These are phyloP conservation scores for Suillus subluteus DNA, from an alignment of 768 basidiomycete genomes.

Conservation along the genomic window DNA sequence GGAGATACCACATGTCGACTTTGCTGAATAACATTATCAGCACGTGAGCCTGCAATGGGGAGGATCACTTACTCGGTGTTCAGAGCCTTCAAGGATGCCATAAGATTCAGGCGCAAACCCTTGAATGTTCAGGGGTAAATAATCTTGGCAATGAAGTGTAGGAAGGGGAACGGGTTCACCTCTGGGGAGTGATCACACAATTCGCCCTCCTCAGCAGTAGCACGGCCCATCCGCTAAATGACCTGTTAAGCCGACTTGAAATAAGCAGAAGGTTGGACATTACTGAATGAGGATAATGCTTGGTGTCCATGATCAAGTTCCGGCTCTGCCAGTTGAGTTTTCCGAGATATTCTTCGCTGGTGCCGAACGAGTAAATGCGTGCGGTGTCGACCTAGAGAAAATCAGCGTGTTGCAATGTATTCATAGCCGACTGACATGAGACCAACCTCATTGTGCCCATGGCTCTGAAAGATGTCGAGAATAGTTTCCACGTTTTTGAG, in stretches of 20 bases:
- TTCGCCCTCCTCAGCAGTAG: neutral
- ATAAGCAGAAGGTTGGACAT: conserved; percentile 2
- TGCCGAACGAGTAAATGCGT: conserved; percentile 31
- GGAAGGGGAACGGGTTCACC: conserved; percentile 12
- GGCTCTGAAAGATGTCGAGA: conserved; percentile 54
- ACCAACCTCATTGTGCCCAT: conserved; percentile 58
- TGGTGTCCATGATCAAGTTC: conserved; percentile 61
- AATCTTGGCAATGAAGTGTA: no score
- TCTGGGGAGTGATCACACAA: conserved; percentile 29
- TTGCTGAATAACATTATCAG: conserved; percentile 12
- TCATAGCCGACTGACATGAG: neutral
- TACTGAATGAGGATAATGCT: conserved; percentile 50
- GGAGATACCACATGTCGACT: conserved; percentile 18
- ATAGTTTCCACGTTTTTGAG: conserved; percentile 53
- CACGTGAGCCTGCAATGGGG: conserved; percentile 11
- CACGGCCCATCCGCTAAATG: conserved; percentile 4
- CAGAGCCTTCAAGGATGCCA: conserved; percentile 45
- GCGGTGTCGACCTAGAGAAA: conserved; percentile 32
- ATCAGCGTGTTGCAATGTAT: neutral
- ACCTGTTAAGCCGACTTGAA: neutral
- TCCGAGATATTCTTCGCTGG: conserved; percentile 47
- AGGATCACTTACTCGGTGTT: conserved; percentile 45
- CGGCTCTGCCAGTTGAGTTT: conserved; percentile 51
- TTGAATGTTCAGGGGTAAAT: conserved; percentile 7
- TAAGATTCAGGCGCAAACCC: conserved; percentile 39